A percentile compares a stretch with the other conserved stretches of the same genome.
These are phyloP conservation scores for Suhomyces bolitotheri DNA, from an alignment of 1,139 yeast species.

Conservation along the genomic window DNA sequence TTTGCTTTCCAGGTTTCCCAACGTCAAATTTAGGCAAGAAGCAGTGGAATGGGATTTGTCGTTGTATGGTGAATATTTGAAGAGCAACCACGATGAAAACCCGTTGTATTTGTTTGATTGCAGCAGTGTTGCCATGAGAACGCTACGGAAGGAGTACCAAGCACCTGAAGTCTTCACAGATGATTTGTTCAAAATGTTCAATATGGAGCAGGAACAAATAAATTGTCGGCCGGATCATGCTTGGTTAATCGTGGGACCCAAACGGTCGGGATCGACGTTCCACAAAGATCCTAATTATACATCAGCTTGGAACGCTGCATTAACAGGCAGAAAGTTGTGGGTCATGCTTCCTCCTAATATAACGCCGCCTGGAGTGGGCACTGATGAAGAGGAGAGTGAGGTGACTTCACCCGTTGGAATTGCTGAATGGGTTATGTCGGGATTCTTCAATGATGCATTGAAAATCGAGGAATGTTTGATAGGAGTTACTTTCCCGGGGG, in stretches of 20 bases:
- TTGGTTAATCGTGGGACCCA: conserved; percentile 86
- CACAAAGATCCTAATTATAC: conserved; percentile 93
- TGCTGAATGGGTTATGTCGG: conserved; percentile 87
- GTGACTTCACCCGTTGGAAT: conserved; percentile 90
- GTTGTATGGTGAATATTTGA: conserved; percentile 62
- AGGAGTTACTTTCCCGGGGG: conserved; percentile 79
- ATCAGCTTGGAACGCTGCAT: conserved; percentile 84
- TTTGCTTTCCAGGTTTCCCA: conserved; percentile 55
- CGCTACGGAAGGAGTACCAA: conserved; percentile 53
- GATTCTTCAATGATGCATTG: conserved; percentile 66
- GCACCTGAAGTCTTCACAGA: conserved; percentile 54
- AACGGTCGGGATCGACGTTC: conserved; percentile 80
- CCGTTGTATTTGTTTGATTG: conserved; percentile 88
- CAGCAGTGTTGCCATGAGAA: conserved; percentile 60
- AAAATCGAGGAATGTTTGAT: conserved; percentile 55
- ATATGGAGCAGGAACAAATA: conserved; percentile 28
- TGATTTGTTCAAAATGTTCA: conserved; percentile 51
- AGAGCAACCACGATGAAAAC: conserved; percentile 67
- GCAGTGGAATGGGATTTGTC: conserved; percentile 76
- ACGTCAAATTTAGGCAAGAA: conserved; percentile 74
- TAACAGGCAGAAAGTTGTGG: conserved; percentile 82
- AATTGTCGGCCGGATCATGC: conserved; percentile 81
- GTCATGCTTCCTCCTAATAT: conserved; percentile 78
- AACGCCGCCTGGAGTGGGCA: conserved; percentile 84
- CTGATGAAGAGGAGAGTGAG: conserved; percentile 76